Conservation (phyloP, 768 basidiomycete genomes). For the Hirschioporus abietinus region DNA sequence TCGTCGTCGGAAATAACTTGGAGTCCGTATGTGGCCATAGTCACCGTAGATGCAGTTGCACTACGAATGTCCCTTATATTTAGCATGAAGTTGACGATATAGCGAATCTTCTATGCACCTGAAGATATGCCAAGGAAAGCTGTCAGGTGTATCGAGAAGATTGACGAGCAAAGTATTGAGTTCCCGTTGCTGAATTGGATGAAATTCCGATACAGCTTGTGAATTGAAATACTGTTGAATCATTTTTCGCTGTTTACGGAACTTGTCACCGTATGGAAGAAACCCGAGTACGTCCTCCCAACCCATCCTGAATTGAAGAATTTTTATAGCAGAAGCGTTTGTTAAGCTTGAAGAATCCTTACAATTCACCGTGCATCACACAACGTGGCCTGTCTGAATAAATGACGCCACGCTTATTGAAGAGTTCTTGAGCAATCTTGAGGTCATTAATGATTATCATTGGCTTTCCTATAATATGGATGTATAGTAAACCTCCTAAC, state of each 20-base stretch:
- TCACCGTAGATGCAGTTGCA: slow-evolving; percentile 6
- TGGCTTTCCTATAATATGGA: slow-evolving; percentile 22
- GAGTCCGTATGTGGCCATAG: slow-evolving; percentile 15
- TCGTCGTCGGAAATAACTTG: slow-evolving; percentile 11
- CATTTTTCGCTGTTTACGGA: slow-evolving; percentile 23
- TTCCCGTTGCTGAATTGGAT: slow-evolving; percentile 22
- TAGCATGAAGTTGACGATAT: neutral
- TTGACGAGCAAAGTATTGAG: slow-evolving; percentile 20
- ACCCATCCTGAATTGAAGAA: slow-evolving; percentile 11
- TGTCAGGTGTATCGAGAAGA: slow-evolving; percentile 22
- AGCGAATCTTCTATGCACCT: slow-evolving; percentile 15
- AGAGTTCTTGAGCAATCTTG: slow-evolving; percentile 26
- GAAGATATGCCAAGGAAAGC: slow-evolving; percentile 22
- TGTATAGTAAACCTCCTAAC: slow-evolving; percentile 28
- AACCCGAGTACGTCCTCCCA: slow-evolving; percentile 17
- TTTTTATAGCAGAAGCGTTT: neutral
- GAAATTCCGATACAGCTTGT: slow-evolving; percentile 15
- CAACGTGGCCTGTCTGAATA: slow-evolving; percentile 30
- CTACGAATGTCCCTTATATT: neutral
- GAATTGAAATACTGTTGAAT: slow-evolving; percentile 21
- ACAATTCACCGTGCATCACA: slow-evolving; percentile 9
- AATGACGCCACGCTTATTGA: slow-evolving; percentile 26
- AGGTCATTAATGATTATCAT: slow-evolving; percentile 27
- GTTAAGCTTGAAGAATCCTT: neutral
- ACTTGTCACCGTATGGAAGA: slow-evolving; percentile 21